Evolutionary conservation across 495 filamentous ascomycete species (phyloP), one percentile per base, ranked within the genome.

Genomic region (Rostrohypoxylon terebratum): DNA sequence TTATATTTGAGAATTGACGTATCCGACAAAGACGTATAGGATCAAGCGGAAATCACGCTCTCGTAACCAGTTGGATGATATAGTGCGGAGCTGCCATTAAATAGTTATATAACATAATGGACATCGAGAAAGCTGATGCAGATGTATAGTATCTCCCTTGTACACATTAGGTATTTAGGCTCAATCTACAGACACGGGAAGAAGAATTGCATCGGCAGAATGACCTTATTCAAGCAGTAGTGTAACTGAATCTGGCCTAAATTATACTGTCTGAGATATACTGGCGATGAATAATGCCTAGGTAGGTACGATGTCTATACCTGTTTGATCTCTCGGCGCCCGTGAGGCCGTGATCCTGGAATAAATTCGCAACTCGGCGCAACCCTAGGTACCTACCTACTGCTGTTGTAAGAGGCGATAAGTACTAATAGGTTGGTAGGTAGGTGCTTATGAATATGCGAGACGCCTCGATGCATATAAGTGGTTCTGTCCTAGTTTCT

Each of bases 141-240:
- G 25, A 11, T 45, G 8, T 23, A 44, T 38, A 47, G 33, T 47
- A 23, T 9, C n/a, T n/a, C n/a, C n/a, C n/a, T n/a, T n/a, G n/a
- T n/a, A n/a, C n/a, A n/a, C n/a, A n/a, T 28, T 61, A 10, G 40
- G 13, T 2, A 47, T 71, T 71, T 51, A 71, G 68, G 62, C 68
- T 71, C 63, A 71, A 71, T 71, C 28, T 58, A 50, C 31, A 40
- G 1, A 13, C 11, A 33, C 21, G 61, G 51, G 54, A 62, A 57
- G 63, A 58, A 23, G 40, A 62, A 38, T 54, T 63, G 44, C 54
- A 42, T 44, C 31, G 36, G 44, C 44, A 18, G 8, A 25, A n/a
- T 23, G 36, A 25, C 62, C 57, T 31, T 2, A 45, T 36, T 11
- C 13, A 40, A 42, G 54, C 31, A 21, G 33, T 9, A 53, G 25